These are phyloP conservation scores for Meira miltonrushii DNA, from an alignment of 1,284 basidiomycete genomes.

Conservation along the genomic window DNA sequence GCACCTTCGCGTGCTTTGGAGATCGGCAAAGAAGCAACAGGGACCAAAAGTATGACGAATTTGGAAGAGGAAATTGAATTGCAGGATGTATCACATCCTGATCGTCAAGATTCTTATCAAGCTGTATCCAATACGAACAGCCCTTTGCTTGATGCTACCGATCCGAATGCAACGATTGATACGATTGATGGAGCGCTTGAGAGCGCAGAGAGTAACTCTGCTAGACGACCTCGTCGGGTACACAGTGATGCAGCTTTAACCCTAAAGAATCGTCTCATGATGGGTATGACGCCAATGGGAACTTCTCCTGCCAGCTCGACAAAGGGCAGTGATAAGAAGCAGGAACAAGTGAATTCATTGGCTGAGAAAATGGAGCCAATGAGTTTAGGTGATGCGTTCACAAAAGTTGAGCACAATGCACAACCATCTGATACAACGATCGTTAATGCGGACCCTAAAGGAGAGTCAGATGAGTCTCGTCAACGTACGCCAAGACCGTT, in stretches of 20 bases:
- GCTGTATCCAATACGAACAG: neutral
- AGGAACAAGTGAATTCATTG: no score
- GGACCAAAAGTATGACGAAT: neutral
- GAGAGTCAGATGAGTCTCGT: neutral
- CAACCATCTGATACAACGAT: no score
- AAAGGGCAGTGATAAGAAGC: no score
- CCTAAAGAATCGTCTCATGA: slow-evolving; percentile 15
- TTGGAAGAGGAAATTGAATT: neutral
- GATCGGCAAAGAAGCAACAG: neutral
- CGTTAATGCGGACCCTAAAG: no score
- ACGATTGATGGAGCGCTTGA: neutral
- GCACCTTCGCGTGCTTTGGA: neutral
- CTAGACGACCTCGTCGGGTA: slow-evolving; percentile 21
- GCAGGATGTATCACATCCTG: neutral
- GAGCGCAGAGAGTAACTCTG: neutral
- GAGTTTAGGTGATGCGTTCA: no score
- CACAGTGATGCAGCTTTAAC: slow-evolving; percentile 37
- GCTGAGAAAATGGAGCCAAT: no score
- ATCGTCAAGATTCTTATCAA: neutral
- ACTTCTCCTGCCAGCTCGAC: neutral
- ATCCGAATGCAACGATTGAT: slow-evolving; percentile 7
- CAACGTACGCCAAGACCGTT: slow-evolving; percentile 15
- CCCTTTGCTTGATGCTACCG: neutral
- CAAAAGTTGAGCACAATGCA: no score
- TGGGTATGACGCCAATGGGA: slow-evolving; percentile 16